phyloP scores from a whole-genome alignment of 805 yeast species.

The Schizosaccharomyces japonicus region DNA sequence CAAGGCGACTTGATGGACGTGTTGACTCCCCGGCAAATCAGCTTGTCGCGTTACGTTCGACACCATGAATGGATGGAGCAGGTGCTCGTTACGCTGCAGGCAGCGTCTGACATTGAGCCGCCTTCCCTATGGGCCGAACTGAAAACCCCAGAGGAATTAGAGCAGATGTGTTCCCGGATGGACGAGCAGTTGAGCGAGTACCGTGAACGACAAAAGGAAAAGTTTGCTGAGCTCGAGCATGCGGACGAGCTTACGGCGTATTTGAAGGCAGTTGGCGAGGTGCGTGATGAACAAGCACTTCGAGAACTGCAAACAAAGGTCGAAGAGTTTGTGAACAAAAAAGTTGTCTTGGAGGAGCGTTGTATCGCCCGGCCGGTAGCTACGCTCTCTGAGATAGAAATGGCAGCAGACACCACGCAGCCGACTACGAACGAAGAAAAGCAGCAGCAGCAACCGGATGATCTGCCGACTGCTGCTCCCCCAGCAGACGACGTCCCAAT shows the following conservation, averaged over 20 bases:
- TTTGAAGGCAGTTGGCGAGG: not conserved
- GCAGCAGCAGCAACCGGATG: too few relatives aligned
- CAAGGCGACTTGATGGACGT: not conserved
- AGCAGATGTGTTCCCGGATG: not conserved
- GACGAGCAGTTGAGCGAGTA: not conserved
- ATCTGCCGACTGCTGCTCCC: too few relatives aligned
- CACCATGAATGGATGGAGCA: slow-evolving; percentile 1
- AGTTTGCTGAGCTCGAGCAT: not conserved
- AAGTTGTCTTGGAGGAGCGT: too few relatives aligned
- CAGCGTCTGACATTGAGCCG: not conserved
- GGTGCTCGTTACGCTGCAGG: not conserved
- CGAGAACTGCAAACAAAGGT: not conserved
- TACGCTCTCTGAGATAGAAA: too few relatives aligned
- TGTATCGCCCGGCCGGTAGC: too few relatives aligned
- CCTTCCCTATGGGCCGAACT: not conserved
- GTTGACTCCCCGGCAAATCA: not conserved
- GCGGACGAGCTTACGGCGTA: not conserved
- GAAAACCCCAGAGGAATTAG: not conserved
- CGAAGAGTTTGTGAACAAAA: not conserved
- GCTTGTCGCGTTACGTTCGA: not conserved
- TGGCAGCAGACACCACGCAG: too few relatives aligned
- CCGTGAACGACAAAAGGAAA: not conserved
- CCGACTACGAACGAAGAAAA: too few relatives aligned
- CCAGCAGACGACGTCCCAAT: too few relatives aligned
- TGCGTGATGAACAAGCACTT: not conserved